Evolutionary conservation across 73 alveolate species (phyloP), one percentile per base, ranked within the genome.

Genomic region (Paramecium bursaria): DNA sequence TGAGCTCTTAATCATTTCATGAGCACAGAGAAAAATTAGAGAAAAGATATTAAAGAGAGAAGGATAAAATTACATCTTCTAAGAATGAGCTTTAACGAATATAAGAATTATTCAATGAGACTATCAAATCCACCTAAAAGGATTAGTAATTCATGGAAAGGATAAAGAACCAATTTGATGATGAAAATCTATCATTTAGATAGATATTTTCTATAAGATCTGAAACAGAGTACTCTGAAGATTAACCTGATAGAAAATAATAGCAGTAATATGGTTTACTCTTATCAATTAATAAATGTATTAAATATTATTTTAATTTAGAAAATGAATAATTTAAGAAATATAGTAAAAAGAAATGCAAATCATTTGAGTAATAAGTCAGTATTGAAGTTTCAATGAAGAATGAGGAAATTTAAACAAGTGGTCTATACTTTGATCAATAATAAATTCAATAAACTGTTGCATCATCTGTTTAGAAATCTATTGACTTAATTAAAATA

Each of bases 191-290:
- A 11, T 57, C 76, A 5, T 30, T 57, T 26, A 7, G 76, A 1
- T 57, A 57, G 15, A 57, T 57, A 10, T 57, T 57, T 57, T 57
- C 76, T 9, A 57, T 57, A n/a, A 30, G 76, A 23, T 57, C 76
- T 14, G 76, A 57, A 57, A 57, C 76, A 27, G 76, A 57, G 33
- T 57, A 57, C 5, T 57, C 76, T 27, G 76, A 57, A n/a, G 76
- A 50, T n/a, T 48, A 57, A 57, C 11, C 33, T n/a, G 76, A 57
- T 30, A 57, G 33, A 11, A 27, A 29, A 29, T 29, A 48, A 7
- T 30, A 30, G 4, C 76, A 48, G 1, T 50, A 57, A 30, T 57
- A 57, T 57, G 76, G 76, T n/a, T 29, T 57, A 57, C 33, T 57
- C 21, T 57, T 30, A 30, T 26, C 27, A 29, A 57, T 57, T 30